Percentiles rank a stretch among this genome's conserved stretches.
Conservation (phyloP, 2,329 filamentous ascomycete species). For the Colletotrichum cordylinicola region DNA sequence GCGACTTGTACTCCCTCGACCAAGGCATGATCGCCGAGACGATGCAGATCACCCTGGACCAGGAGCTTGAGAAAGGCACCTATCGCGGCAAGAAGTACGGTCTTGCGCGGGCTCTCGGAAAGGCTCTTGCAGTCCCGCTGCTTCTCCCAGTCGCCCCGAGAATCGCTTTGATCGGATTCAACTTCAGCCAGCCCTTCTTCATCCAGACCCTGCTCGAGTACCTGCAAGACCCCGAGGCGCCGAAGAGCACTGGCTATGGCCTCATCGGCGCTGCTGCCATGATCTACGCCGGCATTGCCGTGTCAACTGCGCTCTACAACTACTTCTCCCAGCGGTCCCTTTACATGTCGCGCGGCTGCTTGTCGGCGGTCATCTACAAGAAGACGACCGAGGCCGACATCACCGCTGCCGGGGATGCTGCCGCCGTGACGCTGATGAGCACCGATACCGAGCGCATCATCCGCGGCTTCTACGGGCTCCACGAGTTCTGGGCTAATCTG, state of each 20-base stretch:
- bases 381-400: constrained; percentile 34
- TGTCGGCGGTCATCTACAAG: constrained; percentile 34
- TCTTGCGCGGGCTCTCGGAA: constrained; percentile 31
- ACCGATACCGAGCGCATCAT: constrained; percentile 40
- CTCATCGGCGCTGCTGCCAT: constrained; percentile 36
- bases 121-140: constrained; percentile 35
- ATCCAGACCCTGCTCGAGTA: constrained; percentile 42
- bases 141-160: constrained; percentile 41
- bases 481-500: constrained; percentile 40
- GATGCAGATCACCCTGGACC: constrained; percentile 22
- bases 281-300: constrained; percentile 37
- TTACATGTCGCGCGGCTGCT: constrained; percentile 33
- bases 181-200: constrained; percentile 49
- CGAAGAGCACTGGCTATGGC: constrained; percentile 32
- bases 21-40: constrained; percentile 27
- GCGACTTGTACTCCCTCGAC: constrained; percentile 39
- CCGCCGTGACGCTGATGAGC: constrained; percentile 43
- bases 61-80: constrained; percentile 15
- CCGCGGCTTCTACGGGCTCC: constrained; percentile 31
- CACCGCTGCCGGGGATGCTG: constrained; percentile 30
- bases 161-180: constrained; percentile 43
- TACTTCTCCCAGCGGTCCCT: constrained; percentile 33
- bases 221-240: constrained; percentile 29
- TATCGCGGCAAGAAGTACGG: constrained; percentile 26
- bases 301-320: constrained; percentile 36